Evolutionary conservation across 2,329 filamentous ascomycete genomes (phyloP), one percentile per base, ranked within the genome.

Genomic region (Penicillium olsonii): DNA sequence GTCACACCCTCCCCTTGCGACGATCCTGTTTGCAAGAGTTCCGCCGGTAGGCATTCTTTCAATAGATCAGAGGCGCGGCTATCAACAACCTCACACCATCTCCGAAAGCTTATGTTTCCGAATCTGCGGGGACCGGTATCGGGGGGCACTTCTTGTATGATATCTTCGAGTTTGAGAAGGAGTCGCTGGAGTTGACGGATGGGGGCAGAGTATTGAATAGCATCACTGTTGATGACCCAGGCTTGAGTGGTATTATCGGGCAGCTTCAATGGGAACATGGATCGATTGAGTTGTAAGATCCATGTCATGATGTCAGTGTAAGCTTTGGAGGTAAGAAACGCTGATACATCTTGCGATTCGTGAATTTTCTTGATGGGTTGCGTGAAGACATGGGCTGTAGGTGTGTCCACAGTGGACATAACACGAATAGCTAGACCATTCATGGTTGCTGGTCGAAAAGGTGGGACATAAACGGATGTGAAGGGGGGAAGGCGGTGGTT

Each of bases 221-320:
- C 67, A 26, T 76, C 69, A 1, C 71, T 60, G 29, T 62, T 64
- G 17, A 75, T 52, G 4, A 61, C 58, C 78, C 81, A 85, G n/a
- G 79, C 77, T 56, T 82, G 80, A 15, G 63, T 49, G 7, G 55
- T 56, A 3, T 57, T 68, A 31, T 71, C 66, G 2, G 65, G 52
- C 2, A 66, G 60, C 57, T 80, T 84, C 17, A 83, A 77, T 0
- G 92, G 92, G 58, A 92, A 88, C 73, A 97, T 84, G 10, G 92
- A 82, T 50, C 87, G 84, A 69, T 96, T 97, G 41, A 99, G 84
- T 73, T 97, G 94, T 57, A 95, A 79, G 39, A 97, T 76, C 68
- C 96, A 97, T 39, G 83, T 81, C 70, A 90, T 87, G 45, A 99
- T 88, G 66, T 96, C 90, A 50, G 84, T 81, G 73, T 97, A 96